These are phyloP conservation scores for Salvia rosmarinus DNA, from an alignment of 257 asterid species.

Conservation along the genomic window DNA sequence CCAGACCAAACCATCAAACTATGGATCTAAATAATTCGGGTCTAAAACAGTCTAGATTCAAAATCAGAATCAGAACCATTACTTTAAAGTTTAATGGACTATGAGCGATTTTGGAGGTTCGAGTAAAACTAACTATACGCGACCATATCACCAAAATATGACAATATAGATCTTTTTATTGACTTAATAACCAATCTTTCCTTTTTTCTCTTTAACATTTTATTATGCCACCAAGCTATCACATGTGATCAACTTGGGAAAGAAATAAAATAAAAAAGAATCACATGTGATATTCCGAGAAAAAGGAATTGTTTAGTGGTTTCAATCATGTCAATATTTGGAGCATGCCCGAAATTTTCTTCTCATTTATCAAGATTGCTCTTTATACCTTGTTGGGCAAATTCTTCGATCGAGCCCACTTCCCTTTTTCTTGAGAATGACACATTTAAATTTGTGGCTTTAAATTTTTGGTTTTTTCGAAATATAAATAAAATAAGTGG, in stretches of 20 bases:
- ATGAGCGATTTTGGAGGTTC: too few species aligned
- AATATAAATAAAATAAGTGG: background rate
- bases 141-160: slow-evolving; percentile 36
- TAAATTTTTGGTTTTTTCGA: background rate
- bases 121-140: background rate
- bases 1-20: too few species aligned
- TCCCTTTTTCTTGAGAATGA: slow-evolving; percentile 19
- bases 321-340: slow-evolving; percentile 32
- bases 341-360: slow-evolving; percentile 26
- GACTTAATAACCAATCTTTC: slow-evolving; percentile 24
- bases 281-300: slow-evolving; percentile 27
- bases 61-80: too few species aligned
- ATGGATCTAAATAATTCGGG: too few species aligned
- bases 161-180: slow-evolving; percentile 38
- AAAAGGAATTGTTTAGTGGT: slow-evolving; percentile 21
- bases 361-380: slow-evolving; percentile 35
- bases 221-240: slow-evolving; percentile 29
- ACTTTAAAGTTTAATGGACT: too few species aligned
- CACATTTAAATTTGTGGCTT: background rate
- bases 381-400: slow-evolving; percentile 19
- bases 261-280: background rate
- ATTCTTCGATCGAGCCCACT: slow-evolving; percentile 35
- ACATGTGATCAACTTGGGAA: background rate
- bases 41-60: too few species aligned
- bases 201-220: background rate